Conservation (phyloP, 1,284 basidiomycete genomes). For the Rhodotorula glutinis region DNA sequence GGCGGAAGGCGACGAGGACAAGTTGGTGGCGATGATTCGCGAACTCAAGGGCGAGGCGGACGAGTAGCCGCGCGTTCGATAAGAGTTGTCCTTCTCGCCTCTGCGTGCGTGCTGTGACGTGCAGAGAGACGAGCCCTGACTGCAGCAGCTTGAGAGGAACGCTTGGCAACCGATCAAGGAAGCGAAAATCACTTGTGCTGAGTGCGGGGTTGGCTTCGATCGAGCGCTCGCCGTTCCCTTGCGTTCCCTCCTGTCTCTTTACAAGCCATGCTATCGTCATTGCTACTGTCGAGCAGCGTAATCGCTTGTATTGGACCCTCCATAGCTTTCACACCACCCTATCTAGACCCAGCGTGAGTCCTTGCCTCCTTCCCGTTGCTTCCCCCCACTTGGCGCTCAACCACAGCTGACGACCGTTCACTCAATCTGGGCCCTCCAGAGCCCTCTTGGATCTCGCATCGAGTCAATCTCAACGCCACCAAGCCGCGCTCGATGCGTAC, state of each 20-base stretch:
- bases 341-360: slow-evolving; percentile 5
- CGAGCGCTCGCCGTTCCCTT: too few species aligned
- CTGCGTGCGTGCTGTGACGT: too few species aligned
- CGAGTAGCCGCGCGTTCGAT: too few species aligned
- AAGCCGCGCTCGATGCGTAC: slow-evolving; percentile 6
- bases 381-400: neutral
- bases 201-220: too few species aligned
- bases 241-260: too few species aligned
- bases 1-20: slow-evolving; percentile 57
- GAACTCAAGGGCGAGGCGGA: slow-evolving; percentile 23
- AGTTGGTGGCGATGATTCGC: slow-evolving; percentile 59
- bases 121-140: too few species aligned
- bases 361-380: neutral
- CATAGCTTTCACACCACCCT: neutral
- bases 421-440: neutral
- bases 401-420: neutral
- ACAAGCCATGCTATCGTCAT: neutral
- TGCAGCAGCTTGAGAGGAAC: too few species aligned
- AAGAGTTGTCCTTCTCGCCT: too few species aligned
- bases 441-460: neutral
- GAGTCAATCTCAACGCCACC: neutral
- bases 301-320: neutral
- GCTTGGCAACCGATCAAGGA: too few species aligned
- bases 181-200: too few species aligned
- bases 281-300: neutral